These are phyloP conservation scores for Nakazawaea laoshanensis DNA, from an alignment of 805 yeast genomes.

Conservation along the genomic window DNA sequence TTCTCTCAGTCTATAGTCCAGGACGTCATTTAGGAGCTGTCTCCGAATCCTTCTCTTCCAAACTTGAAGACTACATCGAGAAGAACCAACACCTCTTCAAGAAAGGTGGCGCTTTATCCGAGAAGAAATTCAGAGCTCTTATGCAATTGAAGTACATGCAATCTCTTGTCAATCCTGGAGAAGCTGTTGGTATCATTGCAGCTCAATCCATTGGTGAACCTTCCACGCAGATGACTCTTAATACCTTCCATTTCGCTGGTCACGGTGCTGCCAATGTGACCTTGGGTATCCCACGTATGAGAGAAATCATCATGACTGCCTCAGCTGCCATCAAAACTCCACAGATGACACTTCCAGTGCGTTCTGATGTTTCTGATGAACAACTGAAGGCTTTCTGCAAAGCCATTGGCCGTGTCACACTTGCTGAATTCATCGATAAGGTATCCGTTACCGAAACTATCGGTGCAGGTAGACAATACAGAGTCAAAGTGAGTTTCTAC, in stretches of 20 bases:
- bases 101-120: slow-evolving; percentile 42
- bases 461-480: slow-evolving; percentile 65
- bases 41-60: slow-evolving; percentile 79
- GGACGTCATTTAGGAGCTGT: slow-evolving; percentile 88
- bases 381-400: slow-evolving; percentile 92
- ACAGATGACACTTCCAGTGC: slow-evolving; percentile 90
- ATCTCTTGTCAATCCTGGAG: slow-evolving; percentile 92
- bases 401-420: slow-evolving; percentile 72
- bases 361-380: slow-evolving; percentile 70
- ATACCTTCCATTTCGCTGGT: slow-evolving; percentile 98
- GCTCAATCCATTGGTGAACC: slow-evolving; percentile 99
- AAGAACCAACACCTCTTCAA: slow-evolving; percentile 45
- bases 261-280: slow-evolving; percentile 99
- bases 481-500: slow-evolving; percentile 68
- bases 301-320: slow-evolving; percentile 99
- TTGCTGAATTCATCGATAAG: slow-evolving; percentile 83
- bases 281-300: slow-evolving; percentile 98
- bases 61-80: slow-evolving; percentile 63
- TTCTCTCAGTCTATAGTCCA: slow-evolving; percentile 78
- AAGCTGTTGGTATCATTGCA: slow-evolving; percentile 96
- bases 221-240: slow-evolving; percentile 96
- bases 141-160: slow-evolving; percentile 99
- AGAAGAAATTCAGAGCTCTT: slow-evolving; percentile 85
- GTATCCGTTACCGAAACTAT: slow-evolving; percentile 86
- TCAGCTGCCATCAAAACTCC: slow-evolving; percentile 95